Conservation (phyloP, 208 protist genomes). For the Blechomonas ayalai region DNA sequence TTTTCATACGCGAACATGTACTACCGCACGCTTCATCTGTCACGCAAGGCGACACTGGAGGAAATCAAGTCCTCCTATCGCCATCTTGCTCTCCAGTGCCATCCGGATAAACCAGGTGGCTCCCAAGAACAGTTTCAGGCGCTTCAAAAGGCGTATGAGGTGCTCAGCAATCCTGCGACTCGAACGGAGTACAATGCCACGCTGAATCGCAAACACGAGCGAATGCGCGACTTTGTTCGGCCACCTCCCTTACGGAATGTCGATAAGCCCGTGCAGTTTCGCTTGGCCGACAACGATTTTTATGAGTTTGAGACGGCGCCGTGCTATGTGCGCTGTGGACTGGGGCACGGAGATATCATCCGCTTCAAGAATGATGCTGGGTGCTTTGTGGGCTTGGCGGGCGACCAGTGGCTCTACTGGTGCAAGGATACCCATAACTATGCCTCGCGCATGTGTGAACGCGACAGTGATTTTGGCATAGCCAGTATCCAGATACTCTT, state of each 20-base stretch:
- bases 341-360: conserved; percentile 77
- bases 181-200: conserved; percentile 91
- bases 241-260: conserved; percentile 32
- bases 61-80: conserved; percentile 85
- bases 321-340: conserved; percentile 44
- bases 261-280: conserved; percentile 31
- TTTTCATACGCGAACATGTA: conserved; percentile 12
- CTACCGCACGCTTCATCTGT: conserved; percentile 75
- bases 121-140: conserved; percentile 75
- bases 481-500: conserved; percentile 37
- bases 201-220: conserved; percentile 16
- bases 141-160: conserved; percentile 94
- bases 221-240: conserved; percentile 44
- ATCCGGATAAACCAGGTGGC: conserved; percentile 80
- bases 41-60: conserved; percentile 38
- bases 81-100: conserved; percentile 59
- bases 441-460: conserved; percentile 54
- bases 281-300: conserved; percentile 50
- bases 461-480: conserved; percentile 49
- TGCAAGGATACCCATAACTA: conserved; percentile 35
- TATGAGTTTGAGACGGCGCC: conserved; percentile 77
- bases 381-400: conserved; percentile 72
- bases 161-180: conserved; percentile 89
- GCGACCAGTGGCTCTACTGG: conserved; percentile 74
- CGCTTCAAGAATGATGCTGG: conserved; percentile 34